phyloP scores from a whole-genome alignment of 495 filamentous ascomycete genomes.

The Sporormia fimetaria region DNA sequence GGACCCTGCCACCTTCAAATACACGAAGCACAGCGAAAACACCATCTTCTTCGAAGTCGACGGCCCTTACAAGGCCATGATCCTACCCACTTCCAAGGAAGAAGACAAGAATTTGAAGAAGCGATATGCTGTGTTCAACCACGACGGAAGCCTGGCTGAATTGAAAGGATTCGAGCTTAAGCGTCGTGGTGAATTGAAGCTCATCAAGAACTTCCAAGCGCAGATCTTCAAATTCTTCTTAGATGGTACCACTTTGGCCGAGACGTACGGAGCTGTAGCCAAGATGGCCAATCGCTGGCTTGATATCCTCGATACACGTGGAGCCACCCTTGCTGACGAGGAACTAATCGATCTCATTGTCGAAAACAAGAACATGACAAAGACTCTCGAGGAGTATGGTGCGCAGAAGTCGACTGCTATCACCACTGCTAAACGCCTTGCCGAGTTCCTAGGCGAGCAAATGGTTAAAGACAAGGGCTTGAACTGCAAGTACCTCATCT shows the following conservation, averaged over 20 bases:
- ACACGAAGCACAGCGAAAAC: slow-evolving; percentile 94
- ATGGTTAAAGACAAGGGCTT: slow-evolving; percentile 99
- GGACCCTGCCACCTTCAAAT: slow-evolving; percentile 69
- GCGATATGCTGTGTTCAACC: slow-evolving; percentile 96
- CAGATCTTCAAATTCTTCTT: slow-evolving; percentile 99
- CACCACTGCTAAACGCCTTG: slow-evolving; percentile 89
- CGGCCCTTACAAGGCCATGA: slow-evolving; percentile 94
- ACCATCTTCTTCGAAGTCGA: slow-evolving; percentile 99
- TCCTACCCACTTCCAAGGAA: slow-evolving; percentile 92
- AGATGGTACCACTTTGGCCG: slow-evolving; percentile 70
- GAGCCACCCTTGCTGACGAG: slow-evolving; percentile 80
- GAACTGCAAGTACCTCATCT: slow-evolving; percentile 99
- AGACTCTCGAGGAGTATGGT: slow-evolving; percentile 92
- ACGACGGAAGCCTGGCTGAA: slow-evolving; percentile 93
- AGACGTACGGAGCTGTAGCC: slow-evolving; percentile 86
- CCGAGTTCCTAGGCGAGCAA: slow-evolving; percentile 92
- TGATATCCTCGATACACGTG: slow-evolving; percentile 81
- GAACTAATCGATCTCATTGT: slow-evolving; percentile 98
- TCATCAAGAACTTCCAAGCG: slow-evolving; percentile 99
- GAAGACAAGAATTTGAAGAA: slow-evolving; percentile 99
- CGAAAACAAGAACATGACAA: slow-evolving; percentile 95
- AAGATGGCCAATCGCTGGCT: slow-evolving; percentile 95
- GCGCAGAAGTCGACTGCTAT: slow-evolving; percentile 94
- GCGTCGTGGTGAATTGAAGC: slow-evolving; percentile 91
- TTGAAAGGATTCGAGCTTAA: slow-evolving; percentile 98